Evolutionary conservation across 2,329 filamentous ascomycete species (phyloP).

Genomic region (Cordyceps militaris): DNA sequence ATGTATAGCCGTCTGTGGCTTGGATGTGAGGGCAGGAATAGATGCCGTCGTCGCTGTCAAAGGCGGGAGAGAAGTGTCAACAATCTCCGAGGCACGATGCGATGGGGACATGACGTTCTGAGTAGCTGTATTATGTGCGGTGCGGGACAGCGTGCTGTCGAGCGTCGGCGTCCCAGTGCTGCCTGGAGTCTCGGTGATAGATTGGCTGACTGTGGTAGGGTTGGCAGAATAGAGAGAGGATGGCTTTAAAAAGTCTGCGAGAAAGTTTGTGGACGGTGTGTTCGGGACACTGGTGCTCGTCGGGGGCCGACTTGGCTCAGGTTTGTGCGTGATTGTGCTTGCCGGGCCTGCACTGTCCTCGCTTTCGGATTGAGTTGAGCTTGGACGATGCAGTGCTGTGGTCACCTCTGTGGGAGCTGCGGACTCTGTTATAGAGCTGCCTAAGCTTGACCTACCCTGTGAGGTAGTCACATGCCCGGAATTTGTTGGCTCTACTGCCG

Average conservation of each 20-base stretch:
- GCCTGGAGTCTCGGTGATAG: neutral
- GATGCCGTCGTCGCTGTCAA: neutral
- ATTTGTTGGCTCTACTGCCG: neutral
- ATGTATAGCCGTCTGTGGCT: neutral
- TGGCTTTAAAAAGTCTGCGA: slow-evolving; percentile 9
- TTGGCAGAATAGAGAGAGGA: slow-evolving; percentile 23
- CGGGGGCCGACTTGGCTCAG: neutral
- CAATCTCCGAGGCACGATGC: neutral
- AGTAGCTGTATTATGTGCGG: too few relatives aligned
- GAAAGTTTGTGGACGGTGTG: neutral
- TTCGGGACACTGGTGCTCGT: neutral
- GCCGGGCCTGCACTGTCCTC: neutral
- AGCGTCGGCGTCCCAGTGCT: neutral
- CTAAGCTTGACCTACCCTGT: neutral
- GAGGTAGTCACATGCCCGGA: neutral
- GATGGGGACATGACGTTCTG: neutral
- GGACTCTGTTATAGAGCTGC: neutral
- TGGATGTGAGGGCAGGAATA: neutral
- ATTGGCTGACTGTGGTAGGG: neutral
- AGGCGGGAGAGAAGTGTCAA: neutral
- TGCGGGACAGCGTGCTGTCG: neutral
- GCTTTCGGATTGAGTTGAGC: neutral
- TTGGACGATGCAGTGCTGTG: neutral
- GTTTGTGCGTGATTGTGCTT: neutral
- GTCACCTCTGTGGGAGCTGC: neutral